These are phyloP conservation scores for Leucocoprinus leucothites DNA, from an alignment of 768 basidiomycete genomes.

Conservation along the genomic window DNA sequence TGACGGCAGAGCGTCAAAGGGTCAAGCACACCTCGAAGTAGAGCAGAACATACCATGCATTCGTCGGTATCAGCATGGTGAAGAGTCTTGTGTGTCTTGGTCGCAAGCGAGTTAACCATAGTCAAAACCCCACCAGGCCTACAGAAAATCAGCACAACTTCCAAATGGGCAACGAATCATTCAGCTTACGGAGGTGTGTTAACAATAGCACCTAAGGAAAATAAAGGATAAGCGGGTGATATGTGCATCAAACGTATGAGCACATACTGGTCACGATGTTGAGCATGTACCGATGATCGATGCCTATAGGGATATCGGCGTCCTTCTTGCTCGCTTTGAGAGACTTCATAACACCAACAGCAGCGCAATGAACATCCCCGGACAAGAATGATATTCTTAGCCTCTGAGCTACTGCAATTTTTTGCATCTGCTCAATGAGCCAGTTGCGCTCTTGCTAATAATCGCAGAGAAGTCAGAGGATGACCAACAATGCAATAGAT, in stretches of 20 bases:
- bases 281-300: constrained; percentile 87
- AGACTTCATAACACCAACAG: constrained; percentile 77
- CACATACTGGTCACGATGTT: constrained; percentile 77
- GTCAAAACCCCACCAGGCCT: constrained; percentile 72
- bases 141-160: constrained; percentile 16
- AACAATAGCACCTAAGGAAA: constrained; percentile 75
- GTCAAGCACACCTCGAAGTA: neutral
- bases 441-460: constrained; percentile 84
- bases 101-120: constrained; percentile 78
- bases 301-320: constrained; percentile 43
- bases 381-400: constrained; percentile 82
- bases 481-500: neutral
- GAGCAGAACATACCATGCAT: constrained; percentile 54
- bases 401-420: constrained; percentile 56
- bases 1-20: neutral
- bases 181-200: constrained; percentile 80
- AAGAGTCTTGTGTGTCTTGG: constrained; percentile 83
- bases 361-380: constrained; percentile 93
- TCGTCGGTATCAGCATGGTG: constrained; percentile 85
- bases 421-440: constrained; percentile 78
- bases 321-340: constrained; percentile 44
- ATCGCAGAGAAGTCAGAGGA: neutral
- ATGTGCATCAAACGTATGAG: neutral
- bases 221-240: neutral
- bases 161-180: neutral